Evolutionary conservation across 129 eudicot genomes (phyloP), one percentile per base, ranked within the genome.

Genomic region (Dittrichia graveolens): DNA sequence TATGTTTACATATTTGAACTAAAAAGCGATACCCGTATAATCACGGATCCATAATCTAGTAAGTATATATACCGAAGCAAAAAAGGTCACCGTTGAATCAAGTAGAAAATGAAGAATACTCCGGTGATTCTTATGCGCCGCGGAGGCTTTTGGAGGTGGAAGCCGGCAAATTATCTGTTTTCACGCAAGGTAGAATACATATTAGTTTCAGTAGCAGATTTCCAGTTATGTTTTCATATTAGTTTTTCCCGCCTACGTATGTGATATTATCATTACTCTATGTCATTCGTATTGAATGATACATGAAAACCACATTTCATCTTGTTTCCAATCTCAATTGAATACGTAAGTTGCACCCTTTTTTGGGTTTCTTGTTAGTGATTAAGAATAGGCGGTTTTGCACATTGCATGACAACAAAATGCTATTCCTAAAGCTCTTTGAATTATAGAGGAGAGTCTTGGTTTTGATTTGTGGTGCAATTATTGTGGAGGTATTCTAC

Each of bases 281-380:
- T 35, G 52, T 74, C 78, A 74, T 40, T 48, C 77, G 60, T 60
- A 59, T 60, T 3, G 69, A 73, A 73, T 75, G 72, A 64, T 14
- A 38, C 79, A 75, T 65, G 57, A 65, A 46, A 75, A 46, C 73
- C 39, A n/a, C 39, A 52, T 52, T 65, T 64, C 66, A 50, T 24
- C 47, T 38, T 37, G 61, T 61, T 73, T 15, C 65, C 60, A 73
- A 47, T 24, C 13, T 53, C 5, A 75, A 0, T 75, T 53, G 45
- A 53, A 64, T 65, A 75, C 79, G 73, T 58, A 75, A 65, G 19
- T 42, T 42, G 18, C 3, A 24, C 50, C 71, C n/a, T 61, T 41
- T 4, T 73, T 60, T 11, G 34, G 3, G 44, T 63, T 63, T 52
- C 72, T 72, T 74, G 24, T 45, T 63, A 39, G 16, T 50, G 18